Base-by-base conservation (phyloP, 225 moss, liverwort and hornwort species). In the Polytrichum formosum region DNA sequence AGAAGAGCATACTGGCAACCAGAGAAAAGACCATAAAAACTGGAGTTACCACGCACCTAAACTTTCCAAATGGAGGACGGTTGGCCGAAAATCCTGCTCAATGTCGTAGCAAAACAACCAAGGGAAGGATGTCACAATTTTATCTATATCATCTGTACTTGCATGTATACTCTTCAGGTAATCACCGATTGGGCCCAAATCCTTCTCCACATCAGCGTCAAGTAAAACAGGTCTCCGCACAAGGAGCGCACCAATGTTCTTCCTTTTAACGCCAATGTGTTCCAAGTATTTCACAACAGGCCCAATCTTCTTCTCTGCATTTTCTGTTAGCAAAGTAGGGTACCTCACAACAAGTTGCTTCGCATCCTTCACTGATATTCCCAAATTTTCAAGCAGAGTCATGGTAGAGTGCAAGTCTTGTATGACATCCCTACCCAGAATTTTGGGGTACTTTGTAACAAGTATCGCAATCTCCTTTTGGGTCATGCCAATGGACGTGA, bases 51-150 rank as follows among this genome's bases (percentile, higher is more conserved):
- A 58, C 58, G 20, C 20, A 69, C 88, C 88, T 13, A 85, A 56
- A 23, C 71, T 75, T 53, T 89, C 80, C 19, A 89, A 74, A 68
- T 83, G 78, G 21, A 68, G 70, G 53, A 89, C 82, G 4, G 85
- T 83, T 35, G 88, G 88, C 29, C 80, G 82, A 67, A 89, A 85
- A 67, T 85, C 88, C 80, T 88, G 63, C 46, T 89, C 85, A 70
- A 89, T 68, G 73, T 74, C 72, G 68, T 85, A 89, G 74, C 82
- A 74, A 69, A 85, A 89, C 2, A 89, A 35, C 70, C 85, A 80
- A 19, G 88, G 88, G 74, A 85, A 89, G n/a, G 88, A 85, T 70
- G 76, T 77, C 19, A 89, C 72, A 63, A 89, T 89, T 60, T 89
- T 89, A 69, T 89, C 88, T 10, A 89, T 89, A 72, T 89, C 88